Base-by-base conservation (phyloP, 768 basidiomycete genomes). In the Erythrobasidium yunnanense region DNA sequence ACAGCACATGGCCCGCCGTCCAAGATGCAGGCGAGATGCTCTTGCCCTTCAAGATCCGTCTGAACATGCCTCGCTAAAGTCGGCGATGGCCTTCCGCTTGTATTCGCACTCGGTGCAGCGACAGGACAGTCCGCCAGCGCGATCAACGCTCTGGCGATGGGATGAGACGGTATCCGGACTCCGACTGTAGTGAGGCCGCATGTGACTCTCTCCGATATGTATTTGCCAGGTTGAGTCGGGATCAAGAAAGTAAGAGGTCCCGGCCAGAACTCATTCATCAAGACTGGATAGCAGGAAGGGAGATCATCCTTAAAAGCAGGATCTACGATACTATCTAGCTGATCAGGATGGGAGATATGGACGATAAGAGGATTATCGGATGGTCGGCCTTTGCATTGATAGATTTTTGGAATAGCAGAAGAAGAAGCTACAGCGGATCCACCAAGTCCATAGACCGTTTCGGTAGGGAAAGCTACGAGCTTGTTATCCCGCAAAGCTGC, bases 381-480 rank as follows among this genome's bases (percentile, higher is more conserved):
- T 5, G 95, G 95, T 57, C 95, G 82, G 38, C 90, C 88, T 73
- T 99, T 99, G 55, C 86, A 86, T 18, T 81, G 76, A 76, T 90
- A 99, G 71, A 99, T 91, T 71, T 81, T 81, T 1, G 80, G 73
- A 4, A 83, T 82, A 1, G 92, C 90, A 17, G 76, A 69, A 6
- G 56, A 30, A 3, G 81, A 69, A 25, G 66, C 78, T 49, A 90
- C 77, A 0, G 93, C 90, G 22, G 85, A 77, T 0, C 90, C 95
- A 29, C 88, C 95, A n/a, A 99, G 83, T 0, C 95, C 95, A 76
- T 97, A 99, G 11, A 99, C 95, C 0, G 95, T 97, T 77, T 99
- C 95, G 30, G 95, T 96, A 0, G 95, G 93, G 74, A 99, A 88
- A 0, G 86, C 92, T 62, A 97, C 86, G 47, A 75, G 75, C 50